A percentile compares a stretch with the other conserved stretches of the same genome.
These are phyloP conservation scores for Fusarium austroafricanum DNA, from an alignment of 2,329 filamentous ascomycete genomes.

Conservation along the genomic window DNA sequence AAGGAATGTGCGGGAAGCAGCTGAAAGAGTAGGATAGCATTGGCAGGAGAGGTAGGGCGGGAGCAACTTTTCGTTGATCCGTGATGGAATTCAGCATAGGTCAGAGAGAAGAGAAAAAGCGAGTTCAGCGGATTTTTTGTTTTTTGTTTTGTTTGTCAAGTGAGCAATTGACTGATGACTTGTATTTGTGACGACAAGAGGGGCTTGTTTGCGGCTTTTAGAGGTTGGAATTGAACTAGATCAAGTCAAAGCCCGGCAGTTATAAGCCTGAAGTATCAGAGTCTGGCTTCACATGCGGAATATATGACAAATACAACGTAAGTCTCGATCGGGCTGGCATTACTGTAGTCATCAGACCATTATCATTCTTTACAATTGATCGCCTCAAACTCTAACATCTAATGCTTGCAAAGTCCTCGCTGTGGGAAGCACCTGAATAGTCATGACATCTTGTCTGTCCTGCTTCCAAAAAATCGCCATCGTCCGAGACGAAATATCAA, in stretches of 20 bases:
- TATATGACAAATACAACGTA: neutral
- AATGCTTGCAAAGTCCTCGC: constrained; percentile 10
- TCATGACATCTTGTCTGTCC: constrained; percentile 11
- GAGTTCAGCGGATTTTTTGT: constrained; percentile 33
- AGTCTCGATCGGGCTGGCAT: neutral
- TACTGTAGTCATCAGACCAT: constrained; percentile 16
- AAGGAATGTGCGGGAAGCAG: neutral
- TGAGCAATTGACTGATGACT: constrained; percentile 10
- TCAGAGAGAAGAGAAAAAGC: constrained; percentile 33
- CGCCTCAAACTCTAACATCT: constrained; percentile 41
- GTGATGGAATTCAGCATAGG: constrained; percentile 12
- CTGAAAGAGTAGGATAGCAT: constrained; percentile 1
- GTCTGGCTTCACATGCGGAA: neutral
- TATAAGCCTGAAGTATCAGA: neutral
- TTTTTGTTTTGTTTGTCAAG: constrained; percentile 23
- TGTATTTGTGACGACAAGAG: neutral
- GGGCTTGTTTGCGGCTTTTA: neutral
- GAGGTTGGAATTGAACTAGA: neutral
- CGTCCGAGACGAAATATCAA: neutral
- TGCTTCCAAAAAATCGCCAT: constrained; percentile 5
- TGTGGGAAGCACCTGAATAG: constrained; percentile 1
- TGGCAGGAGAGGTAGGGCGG: neutral
- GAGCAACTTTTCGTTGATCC: constrained; percentile 1
- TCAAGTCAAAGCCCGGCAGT: neutral
- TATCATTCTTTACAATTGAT: constrained; percentile 39